phyloP scores from a whole-genome alignment of 2,329 filamentous ascomycete species.

The Pseudocercospora cruenta region DNA sequence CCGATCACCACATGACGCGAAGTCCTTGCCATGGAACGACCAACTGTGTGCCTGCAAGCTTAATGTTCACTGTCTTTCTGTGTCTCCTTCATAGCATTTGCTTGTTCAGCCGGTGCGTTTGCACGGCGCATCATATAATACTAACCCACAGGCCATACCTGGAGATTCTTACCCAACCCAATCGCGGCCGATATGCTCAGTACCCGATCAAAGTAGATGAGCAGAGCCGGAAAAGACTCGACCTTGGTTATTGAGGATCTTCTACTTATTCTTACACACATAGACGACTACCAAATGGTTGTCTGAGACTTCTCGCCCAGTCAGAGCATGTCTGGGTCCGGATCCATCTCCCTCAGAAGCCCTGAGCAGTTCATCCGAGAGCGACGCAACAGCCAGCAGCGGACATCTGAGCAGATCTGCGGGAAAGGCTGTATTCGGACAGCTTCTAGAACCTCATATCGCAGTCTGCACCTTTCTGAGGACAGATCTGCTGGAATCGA shows the following conservation, averaged over 20 bases:
- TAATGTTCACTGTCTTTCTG: neutral
- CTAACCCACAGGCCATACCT: neutral
- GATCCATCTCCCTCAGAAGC: neutral
- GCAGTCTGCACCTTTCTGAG: neutral
- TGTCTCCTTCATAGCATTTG: neutral
- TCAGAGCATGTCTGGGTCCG: neutral
- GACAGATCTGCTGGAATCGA: neutral
- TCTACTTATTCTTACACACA: neutral
- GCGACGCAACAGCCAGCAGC: neutral
- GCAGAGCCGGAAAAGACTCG: neutral
- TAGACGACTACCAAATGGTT: neutral
- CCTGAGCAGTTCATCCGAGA: neutral
- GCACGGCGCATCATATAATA: neutral
- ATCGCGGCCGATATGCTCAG: neutral
- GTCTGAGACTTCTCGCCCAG: neutral
- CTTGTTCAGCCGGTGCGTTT: neutral
- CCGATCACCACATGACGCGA: neutral
- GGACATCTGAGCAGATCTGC: neutral
- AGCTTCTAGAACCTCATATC: neutral
- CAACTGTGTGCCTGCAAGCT: neutral
- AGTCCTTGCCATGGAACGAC: neutral
- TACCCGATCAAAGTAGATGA: neutral
- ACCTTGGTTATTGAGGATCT: neutral
- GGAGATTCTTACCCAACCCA: neutral
- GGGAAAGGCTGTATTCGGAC: neutral